Base-by-base conservation (phyloP, 441 rosid genomes). In the Adansonia rubrostipa region DNA sequence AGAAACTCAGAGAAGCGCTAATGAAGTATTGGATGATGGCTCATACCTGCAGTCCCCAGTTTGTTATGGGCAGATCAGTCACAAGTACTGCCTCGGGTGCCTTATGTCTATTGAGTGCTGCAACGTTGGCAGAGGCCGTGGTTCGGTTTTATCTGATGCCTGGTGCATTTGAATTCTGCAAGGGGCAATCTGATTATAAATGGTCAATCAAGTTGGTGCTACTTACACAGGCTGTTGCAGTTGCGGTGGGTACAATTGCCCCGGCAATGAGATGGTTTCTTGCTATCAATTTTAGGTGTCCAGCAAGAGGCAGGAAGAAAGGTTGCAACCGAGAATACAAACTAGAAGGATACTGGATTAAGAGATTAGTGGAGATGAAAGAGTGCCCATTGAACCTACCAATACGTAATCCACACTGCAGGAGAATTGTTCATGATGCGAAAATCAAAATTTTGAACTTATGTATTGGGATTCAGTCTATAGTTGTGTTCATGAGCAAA, bases 21-120 rank as follows among this genome's bases (percentile, higher is more conserved):
- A 80, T 82, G 82, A 93, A 86, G 77, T 91, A 79, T 75, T 92
- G 98, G 95, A 88, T 95, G 91, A 93, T 93, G 98, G 96, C 99
- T 77, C 89, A 93, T 79, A 93, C 96, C 53, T 73, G 92, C 78
- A 88, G 90, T 78, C 99, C 98, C 11, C 99, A 95, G 77, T 93
- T 92, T 63, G 98, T 95, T 42, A 81, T 92, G 73, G 96, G 88
- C 17, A 89, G 96, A 66, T 95, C 92, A 0, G 98, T 86, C 22
- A 88, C 92, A 9, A 85, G 90, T 64, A 77, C 87, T 71, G 95
- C 99, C 66, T 85, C 99, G 6, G 95, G 97, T 0, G 89, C 85
- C 9, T 67, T 88, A 50, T 88, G 89, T 79, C 82, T 86, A 3
- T 76, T 86, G 50, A 74, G 88, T 61, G 84, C 86, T n/a, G n/a